phyloP scores from a whole-genome alignment of 306 rosid species.

The Castanospermum australe region DNA sequence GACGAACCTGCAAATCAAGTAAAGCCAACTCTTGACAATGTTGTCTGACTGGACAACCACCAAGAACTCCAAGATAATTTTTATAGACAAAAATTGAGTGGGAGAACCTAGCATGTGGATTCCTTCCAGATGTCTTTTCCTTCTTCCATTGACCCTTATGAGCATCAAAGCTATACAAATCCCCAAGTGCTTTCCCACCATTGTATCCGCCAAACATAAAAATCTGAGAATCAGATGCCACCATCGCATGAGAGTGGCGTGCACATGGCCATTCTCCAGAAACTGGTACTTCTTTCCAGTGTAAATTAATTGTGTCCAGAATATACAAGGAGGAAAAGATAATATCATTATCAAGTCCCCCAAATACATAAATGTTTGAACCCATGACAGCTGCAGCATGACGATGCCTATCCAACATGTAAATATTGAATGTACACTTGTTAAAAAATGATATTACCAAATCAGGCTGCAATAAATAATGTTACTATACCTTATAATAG shows the following conservation, averaged over 20 bases:
- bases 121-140: slow-evolving; percentile 66
- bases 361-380: slow-evolving; percentile 79
- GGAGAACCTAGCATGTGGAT: slow-evolving; percentile 89
- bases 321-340: slow-evolving; percentile 67
- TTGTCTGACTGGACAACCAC: slow-evolving; percentile 90
- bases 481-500: background rate
- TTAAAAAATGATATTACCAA: slow-evolving; percentile 8
- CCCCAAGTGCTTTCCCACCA: slow-evolving; percentile 85
- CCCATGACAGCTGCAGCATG: slow-evolving; percentile 84
- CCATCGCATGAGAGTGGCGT: slow-evolving; percentile 94
- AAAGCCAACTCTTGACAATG: slow-evolving; percentile 71
- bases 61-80: slow-evolving; percentile 76
- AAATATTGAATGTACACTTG: slow-evolving; percentile 5
- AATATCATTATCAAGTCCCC: slow-evolving; percentile 74
- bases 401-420: slow-evolving; percentile 70
- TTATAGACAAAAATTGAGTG: slow-evolving; percentile 80
- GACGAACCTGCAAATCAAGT: slow-evolving; percentile 61
- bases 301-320: slow-evolving; percentile 55
- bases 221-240: slow-evolving; percentile 61
- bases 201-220: slow-evolving; percentile 79
- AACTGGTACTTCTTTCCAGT: slow-evolving; percentile 66
- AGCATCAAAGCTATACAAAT: slow-evolving; percentile 73
- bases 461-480: slow-evolving; percentile 8
- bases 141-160: slow-evolving; percentile 65
- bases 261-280: slow-evolving; percentile 73